Conservation (phyloP, 768 basidiomycete species). For the Rubroboletus pulcherrimus region DNA sequence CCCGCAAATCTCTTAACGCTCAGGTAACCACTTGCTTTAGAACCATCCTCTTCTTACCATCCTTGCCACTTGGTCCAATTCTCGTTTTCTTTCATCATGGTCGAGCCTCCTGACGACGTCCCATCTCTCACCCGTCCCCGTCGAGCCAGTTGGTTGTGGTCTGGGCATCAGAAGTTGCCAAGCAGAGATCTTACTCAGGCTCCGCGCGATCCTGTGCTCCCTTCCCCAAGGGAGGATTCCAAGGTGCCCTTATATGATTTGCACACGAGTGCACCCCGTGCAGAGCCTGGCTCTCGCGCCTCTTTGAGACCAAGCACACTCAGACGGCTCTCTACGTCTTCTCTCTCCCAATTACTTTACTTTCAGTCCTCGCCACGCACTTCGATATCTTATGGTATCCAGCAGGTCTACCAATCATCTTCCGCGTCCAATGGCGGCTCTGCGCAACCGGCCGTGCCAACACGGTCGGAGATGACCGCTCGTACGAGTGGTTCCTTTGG, state of each 20-base stretch:
- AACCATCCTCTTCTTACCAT: conserved; percentile 9
- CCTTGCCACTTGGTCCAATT: not conserved
- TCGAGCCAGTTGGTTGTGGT: conserved; percentile 30
- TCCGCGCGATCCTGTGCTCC: conserved; percentile 15
- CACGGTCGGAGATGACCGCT: conserved; percentile 35
- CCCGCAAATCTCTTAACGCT: conserved; percentile 19
- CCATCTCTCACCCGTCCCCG: conserved; percentile 13
- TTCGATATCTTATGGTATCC: conserved; percentile 13
- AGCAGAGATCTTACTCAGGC: conserved; percentile 14
- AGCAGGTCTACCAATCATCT: conserved; percentile 17
- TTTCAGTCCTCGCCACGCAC: conserved; percentile 19
- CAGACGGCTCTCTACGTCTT: conserved; percentile 21
- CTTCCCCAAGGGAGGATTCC: conserved; percentile 16
- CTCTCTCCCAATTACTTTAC: conserved; percentile 26
- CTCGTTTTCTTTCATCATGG: conserved; percentile 19
- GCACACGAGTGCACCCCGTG: not conserved
- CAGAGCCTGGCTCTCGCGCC: not conserved
- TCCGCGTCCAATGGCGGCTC: conserved; percentile 8
- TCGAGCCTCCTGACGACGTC: conserved; percentile 12
- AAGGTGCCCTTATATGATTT: conserved; percentile 1
- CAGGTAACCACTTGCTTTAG: conserved; percentile 30
- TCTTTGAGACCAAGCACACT: conserved; percentile 21
- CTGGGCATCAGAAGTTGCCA: conserved; percentile 20
- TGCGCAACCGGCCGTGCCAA: not conserved
- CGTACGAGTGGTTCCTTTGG: conserved; percentile 50